phyloP scores from a whole-genome alignment of 176 grass and related monocot genomes.

The Cocos nucifera region DNA sequence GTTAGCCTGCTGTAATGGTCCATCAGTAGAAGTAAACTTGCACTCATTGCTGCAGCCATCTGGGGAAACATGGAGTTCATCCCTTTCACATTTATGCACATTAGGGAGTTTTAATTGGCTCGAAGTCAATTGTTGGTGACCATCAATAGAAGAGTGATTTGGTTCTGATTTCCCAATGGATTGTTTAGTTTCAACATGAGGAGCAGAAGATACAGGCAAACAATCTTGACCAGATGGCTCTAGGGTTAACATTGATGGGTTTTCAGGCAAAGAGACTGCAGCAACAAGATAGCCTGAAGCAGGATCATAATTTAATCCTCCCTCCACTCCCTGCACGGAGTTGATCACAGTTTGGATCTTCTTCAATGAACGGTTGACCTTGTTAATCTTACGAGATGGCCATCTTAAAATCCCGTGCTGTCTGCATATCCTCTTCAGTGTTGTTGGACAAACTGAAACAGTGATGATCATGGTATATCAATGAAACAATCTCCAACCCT shows the following conservation, averaged over 20 bases:
- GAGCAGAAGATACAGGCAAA: neutral
- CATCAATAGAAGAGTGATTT: conserved; percentile 11
- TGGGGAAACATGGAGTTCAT: no score
- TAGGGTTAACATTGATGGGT: neutral
- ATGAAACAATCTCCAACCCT: no score
- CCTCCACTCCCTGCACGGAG: conserved; percentile 71
- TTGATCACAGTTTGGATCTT: conserved; percentile 94
- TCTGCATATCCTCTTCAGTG: conserved; percentile 89
- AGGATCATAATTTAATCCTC: conserved; percentile 73
- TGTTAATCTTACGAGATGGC: conserved; percentile 99
- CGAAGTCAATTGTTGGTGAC: neutral
- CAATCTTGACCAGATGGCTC: neutral
- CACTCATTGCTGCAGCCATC: no score
- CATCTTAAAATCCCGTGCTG: conserved; percentile 89
- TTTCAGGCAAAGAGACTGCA: conserved; percentile 8
- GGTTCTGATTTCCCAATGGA: neutral
- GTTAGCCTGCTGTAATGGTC: no score
- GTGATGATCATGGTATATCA: neutral
- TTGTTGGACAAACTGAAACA: conserved; percentile 88
- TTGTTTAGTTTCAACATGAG: neutral
- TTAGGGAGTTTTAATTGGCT: no score
- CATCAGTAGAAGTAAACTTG: no score
- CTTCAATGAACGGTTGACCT: conserved; percentile 88
- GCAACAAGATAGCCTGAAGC: conserved; percentile 65
- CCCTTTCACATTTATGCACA: no score